Evolutionary conservation across 441 rosid species (phyloP).

Genomic region (Capsella rubella): DNA sequence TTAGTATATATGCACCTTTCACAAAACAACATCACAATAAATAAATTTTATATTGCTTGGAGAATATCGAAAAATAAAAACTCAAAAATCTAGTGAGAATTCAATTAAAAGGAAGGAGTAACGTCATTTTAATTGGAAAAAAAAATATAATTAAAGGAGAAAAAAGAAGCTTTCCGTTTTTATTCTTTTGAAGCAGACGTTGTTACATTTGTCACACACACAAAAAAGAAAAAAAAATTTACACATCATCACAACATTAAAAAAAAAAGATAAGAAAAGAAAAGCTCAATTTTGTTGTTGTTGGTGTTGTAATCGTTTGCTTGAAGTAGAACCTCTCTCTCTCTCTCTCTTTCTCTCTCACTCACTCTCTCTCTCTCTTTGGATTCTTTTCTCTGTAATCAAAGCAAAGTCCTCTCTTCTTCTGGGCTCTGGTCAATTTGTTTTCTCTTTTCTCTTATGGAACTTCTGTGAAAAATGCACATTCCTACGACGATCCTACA

Average conservation of each 20-base stretch:
- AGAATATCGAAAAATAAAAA: too few relatives aligned
- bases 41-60: too few relatives aligned
- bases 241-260: neutral
- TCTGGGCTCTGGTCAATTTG: neutral
- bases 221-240: too few relatives aligned
- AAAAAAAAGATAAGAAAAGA: neutral
- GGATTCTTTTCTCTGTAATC: constrained; percentile 48
- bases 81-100: too few relatives aligned
- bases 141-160: too few relatives aligned
- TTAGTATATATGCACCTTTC: too few relatives aligned
- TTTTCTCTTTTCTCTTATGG: constrained; percentile 18
- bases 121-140: too few relatives aligned
- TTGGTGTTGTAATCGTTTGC: constrained; percentile 25
- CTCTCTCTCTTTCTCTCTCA: constrained; percentile 22
- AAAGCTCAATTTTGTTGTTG: neutral
- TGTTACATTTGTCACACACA: too few relatives aligned
- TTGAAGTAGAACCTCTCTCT: constrained; percentile 41
- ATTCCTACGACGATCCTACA: neutral
- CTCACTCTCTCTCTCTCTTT: constrained; percentile 5
- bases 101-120: too few relatives aligned
- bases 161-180: too few relatives aligned
- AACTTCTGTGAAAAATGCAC: constrained; percentile 18
- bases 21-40: too few relatives aligned
- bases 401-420: constrained; percentile 31
- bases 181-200: too few relatives aligned